phyloP scores from a whole-genome alignment of 331 rosid genomes.

The Malus hybrid region DNA sequence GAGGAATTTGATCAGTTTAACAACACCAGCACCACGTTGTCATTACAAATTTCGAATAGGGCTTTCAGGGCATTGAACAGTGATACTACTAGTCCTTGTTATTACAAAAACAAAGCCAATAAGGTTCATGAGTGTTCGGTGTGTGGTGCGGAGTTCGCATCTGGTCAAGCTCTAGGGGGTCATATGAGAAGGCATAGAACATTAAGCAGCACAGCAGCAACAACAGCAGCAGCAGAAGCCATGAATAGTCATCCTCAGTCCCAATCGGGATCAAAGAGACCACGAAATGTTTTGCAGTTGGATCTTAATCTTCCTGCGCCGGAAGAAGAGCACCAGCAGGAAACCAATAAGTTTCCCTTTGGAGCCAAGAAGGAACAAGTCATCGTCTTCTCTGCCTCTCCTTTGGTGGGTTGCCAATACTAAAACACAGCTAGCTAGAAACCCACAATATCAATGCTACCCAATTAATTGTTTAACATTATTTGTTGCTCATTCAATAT shows the following conservation, averaged over 20 bases:
- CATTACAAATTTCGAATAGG: constrained; percentile 38
- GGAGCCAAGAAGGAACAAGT: constrained; percentile 41
- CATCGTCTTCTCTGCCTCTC: constrained; percentile 56
- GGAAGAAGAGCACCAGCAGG: constrained; percentile 43
- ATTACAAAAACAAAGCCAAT: constrained; percentile 7
- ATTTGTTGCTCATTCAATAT: background rate
- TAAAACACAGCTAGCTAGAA: background rate
- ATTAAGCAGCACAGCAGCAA: constrained; percentile 7
- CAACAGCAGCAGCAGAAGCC: background rate
- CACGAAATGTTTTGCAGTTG: constrained; percentile 40
- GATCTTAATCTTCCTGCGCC: constrained; percentile 94
- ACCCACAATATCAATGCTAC: constrained; percentile 1
- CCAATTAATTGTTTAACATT: constrained; percentile 15
- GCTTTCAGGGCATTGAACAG: background rate
- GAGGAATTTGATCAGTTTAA: background rate
- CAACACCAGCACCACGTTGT: constrained; percentile 33
- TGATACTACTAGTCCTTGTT: background rate
- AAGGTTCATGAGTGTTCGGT: constrained; percentile 80
- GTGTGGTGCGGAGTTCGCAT: constrained; percentile 62
- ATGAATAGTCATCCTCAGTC: constrained; percentile 1
- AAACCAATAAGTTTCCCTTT: constrained; percentile 31
- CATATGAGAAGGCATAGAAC: constrained; percentile 83
- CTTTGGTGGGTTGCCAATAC: constrained; percentile 84
- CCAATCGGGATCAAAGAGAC: constrained; percentile 13
- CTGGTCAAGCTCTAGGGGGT: constrained; percentile 92